Evolutionary conservation across 106 monocot genomes (phyloP), one percentile per base, ranked within the genome.

Genomic region (Chionographis japonica): DNA sequence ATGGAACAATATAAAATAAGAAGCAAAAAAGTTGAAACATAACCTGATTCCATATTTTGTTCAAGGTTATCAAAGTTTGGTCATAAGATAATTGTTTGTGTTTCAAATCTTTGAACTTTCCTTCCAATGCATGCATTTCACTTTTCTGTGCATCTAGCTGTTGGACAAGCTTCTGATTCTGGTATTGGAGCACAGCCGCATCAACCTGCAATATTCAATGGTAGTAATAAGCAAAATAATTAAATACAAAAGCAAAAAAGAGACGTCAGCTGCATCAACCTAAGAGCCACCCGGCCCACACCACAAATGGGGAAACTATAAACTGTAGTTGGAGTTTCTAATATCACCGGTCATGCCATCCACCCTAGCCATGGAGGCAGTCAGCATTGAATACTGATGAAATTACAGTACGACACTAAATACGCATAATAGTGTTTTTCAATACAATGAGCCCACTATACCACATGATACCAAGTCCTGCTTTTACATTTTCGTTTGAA

Each of bases 11-110:
- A 40, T 35, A 40, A 59, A 14, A 56, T 42, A 70, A 65, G 27
- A 62, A 58, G 60, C 15, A 57, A 16, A 52, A 13, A 2, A 52
- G 46, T 62, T 71, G 18, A 50, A 70, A 39, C 36, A 27, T 53
- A 56, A 98, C 97, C 92, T 87, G 97, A 76, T 92, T 98, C 97
- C 97, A 98, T 54, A 90, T 85, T 77, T 78, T 92, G 72, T 98
- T 98, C 53, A 87, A 43, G 46, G 73, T 67, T 52, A 92, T 87
- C 75, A 98, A 65, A 61, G 75, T 81, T 37, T 83, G 68, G 71
- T 92, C 89, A 70, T 98, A 98, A 62, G 76, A 75, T 49, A 52
- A 65, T 42, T 92, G 92, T 56, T 81, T 78, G 39, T 90, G 72
- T 63, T 81, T 82, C 76, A 92, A 73, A 37, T 85, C 85, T 54